phyloP scores from a whole-genome alignment of 495 filamentous ascomycete species.

The Podospora appendiculata region DNA sequence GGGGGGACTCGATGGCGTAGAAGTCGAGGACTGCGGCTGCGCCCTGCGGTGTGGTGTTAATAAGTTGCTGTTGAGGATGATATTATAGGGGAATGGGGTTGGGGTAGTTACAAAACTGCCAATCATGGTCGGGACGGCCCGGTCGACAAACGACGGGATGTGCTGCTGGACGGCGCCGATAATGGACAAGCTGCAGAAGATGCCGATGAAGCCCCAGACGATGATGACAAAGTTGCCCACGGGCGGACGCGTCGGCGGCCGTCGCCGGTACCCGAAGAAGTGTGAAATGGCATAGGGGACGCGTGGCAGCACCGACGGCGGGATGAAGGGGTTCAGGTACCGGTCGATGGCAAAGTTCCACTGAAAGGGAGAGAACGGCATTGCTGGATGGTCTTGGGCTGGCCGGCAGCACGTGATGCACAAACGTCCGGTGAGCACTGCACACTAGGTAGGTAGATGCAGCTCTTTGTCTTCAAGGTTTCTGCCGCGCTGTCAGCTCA shows the following conservation, averaged over 20 bases:
- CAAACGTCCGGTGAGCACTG: no score
- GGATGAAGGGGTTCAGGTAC: conserved; percentile 55
- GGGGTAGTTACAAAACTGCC: conserved; percentile 39
- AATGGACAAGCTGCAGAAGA: conserved; percentile 41
- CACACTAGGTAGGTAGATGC: no score
- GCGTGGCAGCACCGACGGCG: conserved; percentile 35
- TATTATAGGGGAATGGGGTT: neutral
- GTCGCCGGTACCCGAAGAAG: conserved; percentile 44
- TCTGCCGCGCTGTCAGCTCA: no score
- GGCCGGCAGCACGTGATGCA: neutral
- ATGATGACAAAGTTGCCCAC: conserved; percentile 44
- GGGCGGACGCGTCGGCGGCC: conserved; percentile 12
- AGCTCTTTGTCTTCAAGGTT: no score
- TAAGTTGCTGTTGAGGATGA: neutral
- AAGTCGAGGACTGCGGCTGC: conserved; percentile 73
- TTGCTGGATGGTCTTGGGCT: neutral
- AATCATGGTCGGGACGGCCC: conserved; percentile 41
- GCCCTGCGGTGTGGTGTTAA: conserved; percentile 39
- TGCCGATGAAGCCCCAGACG: conserved; percentile 46
- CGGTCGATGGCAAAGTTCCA: conserved; percentile 60
- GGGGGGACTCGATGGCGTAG: conserved; percentile 67
- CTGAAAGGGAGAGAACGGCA: conserved; percentile 5
- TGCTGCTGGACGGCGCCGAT: conserved; percentile 36
- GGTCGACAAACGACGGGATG: conserved; percentile 25
- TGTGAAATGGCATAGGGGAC: conserved; percentile 40